Base-by-base conservation (phyloP, 192 early-diverging fungal species). In the Coemansia sp. region DNA sequence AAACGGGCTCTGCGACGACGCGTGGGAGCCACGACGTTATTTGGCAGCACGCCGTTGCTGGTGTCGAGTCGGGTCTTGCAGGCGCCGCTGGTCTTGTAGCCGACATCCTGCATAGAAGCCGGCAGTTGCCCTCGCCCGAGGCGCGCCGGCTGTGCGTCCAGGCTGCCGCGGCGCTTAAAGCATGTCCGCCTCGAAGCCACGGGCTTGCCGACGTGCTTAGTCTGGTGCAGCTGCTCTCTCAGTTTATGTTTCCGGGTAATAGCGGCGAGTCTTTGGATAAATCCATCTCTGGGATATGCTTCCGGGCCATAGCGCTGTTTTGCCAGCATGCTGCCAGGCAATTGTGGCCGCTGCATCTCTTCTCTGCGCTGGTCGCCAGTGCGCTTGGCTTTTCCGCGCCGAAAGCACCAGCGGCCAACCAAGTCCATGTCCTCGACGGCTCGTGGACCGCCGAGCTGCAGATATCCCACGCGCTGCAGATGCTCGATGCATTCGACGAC, bases 21-120 rank as follows among this genome's bases (percentile, higher is more conserved):
- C 18, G 28, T 1, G 25, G 28, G 39, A 46, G 10, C 32, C 24
- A 45, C 27, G 65, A 74, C 18, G 32, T 54, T 50, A 25, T 80
- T 3, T 80, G 77, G 77, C 52, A 60, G 47, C 77, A 67, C 9
- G 71, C 72, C 11, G 32, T 74, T 36, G 71, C 71, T 30, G 72
- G 68, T 25, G 50, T 68, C 13, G 65, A 66, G 36, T 60, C 62
- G 16, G 77, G 67, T 10, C 29, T 74, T 16, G 47, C 62, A 7
- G 77, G 77, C 18, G 62, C 72, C 3, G 72, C 77, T 6, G 65
- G 55, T 1, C 62, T 74, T 6, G 65, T 61, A 0, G 47, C 65
- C 18, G 62, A 70, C 29, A 25, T 80, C 35, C 65, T 79, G 20
- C 28, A 45, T 6, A 54, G 52, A 4, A 13, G 52, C 52, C 58